Evolutionary conservation across 2,329 filamentous ascomycete genomes (phyloP).

Genomic region (Septoria petroselini): DNA sequence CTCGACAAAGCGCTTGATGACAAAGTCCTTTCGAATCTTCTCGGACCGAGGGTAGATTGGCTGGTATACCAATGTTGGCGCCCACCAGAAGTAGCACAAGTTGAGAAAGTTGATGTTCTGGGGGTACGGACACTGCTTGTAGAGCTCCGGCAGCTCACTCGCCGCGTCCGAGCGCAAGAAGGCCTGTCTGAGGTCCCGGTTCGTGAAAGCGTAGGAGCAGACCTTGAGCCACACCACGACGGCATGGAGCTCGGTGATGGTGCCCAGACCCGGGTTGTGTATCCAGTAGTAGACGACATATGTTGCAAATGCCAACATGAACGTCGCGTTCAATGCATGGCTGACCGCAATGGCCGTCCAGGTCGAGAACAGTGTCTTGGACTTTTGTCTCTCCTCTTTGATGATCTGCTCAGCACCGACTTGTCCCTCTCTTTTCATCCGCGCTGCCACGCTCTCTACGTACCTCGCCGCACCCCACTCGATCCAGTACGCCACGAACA

Average conservation of each 20-base stretch:
- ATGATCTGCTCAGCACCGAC: slow-evolving; percentile 47
- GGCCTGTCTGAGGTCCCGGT: slow-evolving; percentile 88
- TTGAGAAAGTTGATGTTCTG: slow-evolving; percentile 85
- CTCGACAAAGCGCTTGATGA: slow-evolving; percentile 77
- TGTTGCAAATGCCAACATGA: slow-evolving; percentile 77
- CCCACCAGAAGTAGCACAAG: slow-evolving; percentile 95
- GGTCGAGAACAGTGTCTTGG: slow-evolving; percentile 43
- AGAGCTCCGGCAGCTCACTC: slow-evolving; percentile 73
- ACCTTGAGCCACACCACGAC: slow-evolving; percentile 96
- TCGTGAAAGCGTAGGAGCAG: slow-evolving; percentile 93
- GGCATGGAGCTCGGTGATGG: slow-evolving; percentile 83
- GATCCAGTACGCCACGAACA: slow-evolving; percentile 86
- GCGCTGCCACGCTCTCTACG: slow-evolving; percentile 65
- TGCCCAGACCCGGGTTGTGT: slow-evolving; percentile 90
- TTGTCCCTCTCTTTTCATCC: slow-evolving; percentile 44
- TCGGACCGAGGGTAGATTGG: slow-evolving; percentile 87
- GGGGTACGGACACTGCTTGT: slow-evolving; percentile 80
- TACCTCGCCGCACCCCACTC: slow-evolving; percentile 79
- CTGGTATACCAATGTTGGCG: slow-evolving; percentile 93
- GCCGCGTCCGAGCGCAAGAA: slow-evolving; percentile 69
- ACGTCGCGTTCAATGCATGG: slow-evolving; percentile 78
- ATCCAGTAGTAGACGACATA: slow-evolving; percentile 84
- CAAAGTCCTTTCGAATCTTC: slow-evolving; percentile 81
- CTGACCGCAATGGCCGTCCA: slow-evolving; percentile 73
- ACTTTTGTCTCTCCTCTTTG: slow-evolving; percentile 48